Evolutionary conservation across 176 grass and related monocot genomes (phyloP).

Genomic region (Musa acuminata): DNA sequence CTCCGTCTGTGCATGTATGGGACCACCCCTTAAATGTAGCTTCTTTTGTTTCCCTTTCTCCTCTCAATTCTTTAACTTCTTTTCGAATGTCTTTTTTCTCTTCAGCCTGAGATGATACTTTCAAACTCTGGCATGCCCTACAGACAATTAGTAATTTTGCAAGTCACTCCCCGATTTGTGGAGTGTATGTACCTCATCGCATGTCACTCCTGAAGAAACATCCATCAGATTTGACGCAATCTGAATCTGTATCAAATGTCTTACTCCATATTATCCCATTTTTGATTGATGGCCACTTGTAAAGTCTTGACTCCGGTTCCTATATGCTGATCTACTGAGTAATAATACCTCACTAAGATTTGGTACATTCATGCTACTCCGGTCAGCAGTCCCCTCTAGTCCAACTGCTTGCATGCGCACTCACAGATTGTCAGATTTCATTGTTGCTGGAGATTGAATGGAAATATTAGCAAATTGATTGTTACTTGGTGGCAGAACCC

Average conservation of each 20-base stretch:
- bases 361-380: slow-evolving; percentile 23
- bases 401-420: slow-evolving; percentile 43
- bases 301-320: neutral
- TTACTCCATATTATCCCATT: neutral
- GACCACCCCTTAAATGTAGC: too few relatives aligned
- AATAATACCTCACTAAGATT: slow-evolving; percentile 30
- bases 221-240: neutral
- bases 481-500: slow-evolving; percentile 46
- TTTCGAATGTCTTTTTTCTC: too few relatives aligned
- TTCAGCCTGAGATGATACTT: too few relatives aligned
- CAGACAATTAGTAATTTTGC: too few relatives aligned
- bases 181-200: neutral
- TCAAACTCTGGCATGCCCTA: too few relatives aligned
- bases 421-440: slow-evolving; percentile 24
- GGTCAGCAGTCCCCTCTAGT: slow-evolving; percentile 40
- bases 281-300: neutral
- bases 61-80: too few relatives aligned
- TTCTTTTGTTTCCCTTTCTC: too few relatives aligned
- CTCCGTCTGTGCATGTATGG: too few relatives aligned
- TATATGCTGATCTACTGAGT: slow-evolving; percentile 35
- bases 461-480: slow-evolving; percentile 29
- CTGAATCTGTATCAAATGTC: neutral
- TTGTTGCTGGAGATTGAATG: slow-evolving; percentile 37
- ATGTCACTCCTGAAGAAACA: neutral
- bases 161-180: too few relatives aligned